Base-by-base conservation (phyloP, 1,284 basidiomycete genomes). In the Calocybe gambosa region DNA sequence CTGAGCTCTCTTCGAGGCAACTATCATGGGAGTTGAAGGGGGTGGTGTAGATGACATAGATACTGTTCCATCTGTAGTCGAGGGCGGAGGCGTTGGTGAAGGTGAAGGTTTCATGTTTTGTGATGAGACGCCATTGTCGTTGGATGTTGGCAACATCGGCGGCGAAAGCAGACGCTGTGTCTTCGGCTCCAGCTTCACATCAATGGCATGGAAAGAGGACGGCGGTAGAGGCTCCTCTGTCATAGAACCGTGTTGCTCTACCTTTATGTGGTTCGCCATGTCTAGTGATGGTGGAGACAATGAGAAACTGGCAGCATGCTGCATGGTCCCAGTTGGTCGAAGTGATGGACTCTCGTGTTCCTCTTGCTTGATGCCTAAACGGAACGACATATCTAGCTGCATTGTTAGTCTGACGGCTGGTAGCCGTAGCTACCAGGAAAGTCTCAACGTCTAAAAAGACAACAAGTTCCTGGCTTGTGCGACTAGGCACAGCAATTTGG, bases 21-120 rank as follows among this genome's bases (percentile, higher is more conserved):
- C 46, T 50, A 54, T 44, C 46, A 62, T 42, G 42, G 54, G 50
- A 40, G 47, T 50, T 33, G 49, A 49, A 15, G 59, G 58, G 15
- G 68, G 65, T 47, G 67, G 67, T 16, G 66, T 64, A 10, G 65
- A 57, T 37, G 63, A 59, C 50, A 61, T 62, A 21, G 64, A 65
- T 5, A 54, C 55, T 38, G 61, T 55, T 44, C 59, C 62, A 55
- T 62, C 59, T 26, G 55, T 50, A 44, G 57, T 58, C 45, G 52
- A 54, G 21, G 56, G 55, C 28, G 57, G 58, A 28, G 65, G 62
- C 6, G 64, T 61, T 50, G 51, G 62, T 58, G 56, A 58, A 45
- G 58, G 57, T 34, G 65, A 66, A 45, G 47, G 33, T 53, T 67
- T 64, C 54, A 56, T 58, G 45, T 61, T 66, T 55, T 59, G 55